Conservation (phyloP, 1,284 basidiomycete genomes). For the Neotropicomus parvogracilis region DNA sequence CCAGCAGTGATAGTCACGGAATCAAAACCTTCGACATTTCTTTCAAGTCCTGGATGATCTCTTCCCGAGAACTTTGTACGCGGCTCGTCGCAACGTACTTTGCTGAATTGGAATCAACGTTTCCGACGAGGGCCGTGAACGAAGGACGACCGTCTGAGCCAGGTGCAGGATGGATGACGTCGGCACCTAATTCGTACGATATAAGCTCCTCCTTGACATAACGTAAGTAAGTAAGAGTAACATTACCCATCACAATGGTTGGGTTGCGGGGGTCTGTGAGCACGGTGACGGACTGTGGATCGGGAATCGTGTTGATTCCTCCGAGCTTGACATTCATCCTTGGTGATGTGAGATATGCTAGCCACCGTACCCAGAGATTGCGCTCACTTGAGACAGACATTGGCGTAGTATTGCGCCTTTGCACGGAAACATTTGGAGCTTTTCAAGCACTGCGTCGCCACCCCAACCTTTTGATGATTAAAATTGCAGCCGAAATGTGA, state of each 20-base stretch:
- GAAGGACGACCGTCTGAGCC: slow-evolving; percentile 71
- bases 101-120: slow-evolving; percentile 63
- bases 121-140: slow-evolving; percentile 71
- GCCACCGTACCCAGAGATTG: neutral
- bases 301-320: slow-evolving; percentile 72
- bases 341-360: slow-evolving; percentile 4
- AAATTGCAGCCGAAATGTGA: neutral
- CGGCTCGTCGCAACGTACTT: slow-evolving; percentile 52
- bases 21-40: slow-evolving; percentile 51
- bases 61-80: slow-evolving; percentile 64
- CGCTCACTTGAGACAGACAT: slow-evolving; percentile 71
- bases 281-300: slow-evolving; percentile 54
- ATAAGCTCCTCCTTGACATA: slow-evolving; percentile 2
- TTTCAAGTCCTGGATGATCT: slow-evolving; percentile 70
- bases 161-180: slow-evolving; percentile 76
- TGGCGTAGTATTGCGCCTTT: slow-evolving; percentile 72
- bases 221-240: neutral
- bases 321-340: slow-evolving; percentile 81
- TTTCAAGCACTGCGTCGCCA: slow-evolving; percentile 74
- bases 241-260: slow-evolving; percentile 71
- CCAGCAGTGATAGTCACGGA: neutral
- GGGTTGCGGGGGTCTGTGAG: slow-evolving; percentile 67
- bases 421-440: slow-evolving; percentile 57
- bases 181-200: slow-evolving; percentile 48
- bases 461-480: slow-evolving; percentile 47